Evolutionary conservation across 805 yeast species (phyloP).

Genomic region (Metschnikowia hibisci): DNA sequence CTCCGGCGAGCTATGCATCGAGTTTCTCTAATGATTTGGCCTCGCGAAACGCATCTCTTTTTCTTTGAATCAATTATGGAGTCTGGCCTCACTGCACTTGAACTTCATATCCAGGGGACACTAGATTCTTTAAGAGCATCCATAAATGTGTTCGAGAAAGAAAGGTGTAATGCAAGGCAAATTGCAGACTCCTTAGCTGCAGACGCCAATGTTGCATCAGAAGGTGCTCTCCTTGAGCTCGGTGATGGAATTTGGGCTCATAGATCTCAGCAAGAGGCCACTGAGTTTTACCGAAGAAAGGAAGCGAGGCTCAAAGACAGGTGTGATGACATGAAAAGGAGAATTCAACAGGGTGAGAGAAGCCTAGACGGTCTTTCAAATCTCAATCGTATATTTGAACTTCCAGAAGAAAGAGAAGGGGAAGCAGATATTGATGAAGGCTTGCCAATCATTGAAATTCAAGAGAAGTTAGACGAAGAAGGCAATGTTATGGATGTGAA

Average conservation of each 20-base stretch:
- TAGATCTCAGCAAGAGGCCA: constrained; percentile 23
- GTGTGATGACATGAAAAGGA: constrained; percentile 35
- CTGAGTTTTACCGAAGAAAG: constrained; percentile 24
- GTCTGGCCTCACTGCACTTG: neutral
- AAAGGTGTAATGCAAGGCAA: neutral
- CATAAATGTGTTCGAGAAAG: neutral
- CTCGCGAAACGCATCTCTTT: constrained; percentile 4
- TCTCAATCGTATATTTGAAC: neutral
- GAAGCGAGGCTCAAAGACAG: constrained; percentile 32
- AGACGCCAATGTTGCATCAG: neutral
- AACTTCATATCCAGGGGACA: neutral
- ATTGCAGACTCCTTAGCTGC: neutral
- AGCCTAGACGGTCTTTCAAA: neutral
- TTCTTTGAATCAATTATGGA: neutral
- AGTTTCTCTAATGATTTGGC: neutral
- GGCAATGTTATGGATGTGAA: constrained; percentile 53
- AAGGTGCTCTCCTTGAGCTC: constrained; percentile 6
- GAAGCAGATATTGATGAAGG: constrained; percentile 24
- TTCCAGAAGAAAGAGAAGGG: neutral
- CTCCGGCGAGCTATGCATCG: too few relatives aligned
- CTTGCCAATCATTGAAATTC: constrained; percentile 73
- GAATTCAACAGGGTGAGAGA: constrained; percentile 22
- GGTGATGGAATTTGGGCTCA: constrained; percentile 9
- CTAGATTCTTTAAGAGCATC: neutral
- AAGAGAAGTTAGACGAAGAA: constrained; percentile 77